Evolutionary conservation across 2,329 filamentous ascomycete species (phyloP), one percentile per base, ranked within the genome.

Genomic region (Fusarium setosum): DNA sequence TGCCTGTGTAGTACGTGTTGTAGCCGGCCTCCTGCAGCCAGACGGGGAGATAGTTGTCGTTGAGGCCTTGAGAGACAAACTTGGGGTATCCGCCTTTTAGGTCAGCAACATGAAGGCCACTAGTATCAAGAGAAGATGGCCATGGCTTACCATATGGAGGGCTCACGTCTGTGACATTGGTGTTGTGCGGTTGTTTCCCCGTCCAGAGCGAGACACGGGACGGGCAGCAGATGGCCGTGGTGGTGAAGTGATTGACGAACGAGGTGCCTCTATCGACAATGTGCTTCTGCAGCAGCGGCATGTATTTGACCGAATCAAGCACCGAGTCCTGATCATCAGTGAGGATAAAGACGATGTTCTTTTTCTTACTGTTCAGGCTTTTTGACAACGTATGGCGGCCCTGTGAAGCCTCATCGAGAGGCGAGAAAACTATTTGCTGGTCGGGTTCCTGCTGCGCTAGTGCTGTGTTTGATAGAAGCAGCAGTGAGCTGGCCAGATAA

Each of bases 1-100:
- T 93, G n/a, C 89, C 91, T 0, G 86, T 87, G 68, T 92, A 93
- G 70, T 91, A 92, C 0, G 90, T 92, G 65, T 87, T 86, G 72
- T 92, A 92, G 0, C 89, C 90, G 0, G 85, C 86, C 5, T 84
- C 74, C 65, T 92, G 88, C n/a, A 93, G 76, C 90, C 90, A 93
- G 0, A 92, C 73, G 0, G 90, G 90, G 0, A 93, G 81, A 61
- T 90, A 92, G 32, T 89, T 84, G 2, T 89, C 83, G 58, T 92
- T 91, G 60, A 87, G 82, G 1, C 90, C 90, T 51, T 90, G 82
- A 4, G 79, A 78, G 13, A 92, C 77, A 56, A 92, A 90, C 68
- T 92, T 91, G 2, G 87, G 86, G 67, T 89, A 93, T 5, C 77
- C 77, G 24, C 77, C 76, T 81, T 20, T 26, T 6, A 18, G 5